phyloP scores from a whole-genome alignment of 2,329 filamentous ascomycete genomes.

The Camptophora hylomeconis region DNA sequence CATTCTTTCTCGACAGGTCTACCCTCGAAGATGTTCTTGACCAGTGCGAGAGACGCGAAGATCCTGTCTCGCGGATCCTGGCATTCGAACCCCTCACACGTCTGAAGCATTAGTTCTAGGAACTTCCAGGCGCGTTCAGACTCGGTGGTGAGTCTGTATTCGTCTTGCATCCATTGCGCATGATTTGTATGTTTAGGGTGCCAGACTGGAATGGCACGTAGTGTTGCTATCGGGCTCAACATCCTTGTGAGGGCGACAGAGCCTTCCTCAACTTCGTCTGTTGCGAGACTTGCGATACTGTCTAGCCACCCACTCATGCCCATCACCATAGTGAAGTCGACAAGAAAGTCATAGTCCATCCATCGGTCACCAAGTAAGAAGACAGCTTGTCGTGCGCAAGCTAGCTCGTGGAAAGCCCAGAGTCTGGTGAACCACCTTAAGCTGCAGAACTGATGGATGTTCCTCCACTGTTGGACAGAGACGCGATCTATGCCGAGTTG shows the following conservation, averaged over 20 bases:
- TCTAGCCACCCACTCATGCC: conserved; percentile 5
- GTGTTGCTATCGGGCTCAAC: conserved; percentile 3
- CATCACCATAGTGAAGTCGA: conserved; percentile 5
- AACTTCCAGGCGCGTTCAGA: conserved; percentile 5
- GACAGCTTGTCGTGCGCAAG: conserved; percentile 3
- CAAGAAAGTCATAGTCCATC: conserved; percentile 6
- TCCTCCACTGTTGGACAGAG: conserved; percentile 3
- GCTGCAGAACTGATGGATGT: conserved; percentile 2
- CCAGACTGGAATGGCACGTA: conserved; percentile 2
- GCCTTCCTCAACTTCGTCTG: background rate
- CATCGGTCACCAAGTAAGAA: conserved; percentile 5
- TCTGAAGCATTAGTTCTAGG: conserved; percentile 5
- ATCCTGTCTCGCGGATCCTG: conserved; percentile 3
- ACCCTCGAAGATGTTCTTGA: conserved; percentile 2
- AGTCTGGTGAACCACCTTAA: conserved; percentile 5
- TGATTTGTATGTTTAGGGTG: conserved; percentile 4
- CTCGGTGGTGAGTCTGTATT: conserved; percentile 1
- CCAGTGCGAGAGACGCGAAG: conserved; percentile 3
- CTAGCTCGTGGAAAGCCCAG: conserved; percentile 6
- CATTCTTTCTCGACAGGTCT: conserved; percentile 5
- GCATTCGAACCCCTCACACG: conserved; percentile 4
- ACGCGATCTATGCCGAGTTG: conserved; percentile 3
- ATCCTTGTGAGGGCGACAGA: conserved; percentile 3
- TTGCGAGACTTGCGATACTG: background rate
- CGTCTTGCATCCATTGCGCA: conserved; percentile 2